Conservation (phyloP, 2,329 filamentous ascomycete genomes). For the Alternaria dauci region DNA sequence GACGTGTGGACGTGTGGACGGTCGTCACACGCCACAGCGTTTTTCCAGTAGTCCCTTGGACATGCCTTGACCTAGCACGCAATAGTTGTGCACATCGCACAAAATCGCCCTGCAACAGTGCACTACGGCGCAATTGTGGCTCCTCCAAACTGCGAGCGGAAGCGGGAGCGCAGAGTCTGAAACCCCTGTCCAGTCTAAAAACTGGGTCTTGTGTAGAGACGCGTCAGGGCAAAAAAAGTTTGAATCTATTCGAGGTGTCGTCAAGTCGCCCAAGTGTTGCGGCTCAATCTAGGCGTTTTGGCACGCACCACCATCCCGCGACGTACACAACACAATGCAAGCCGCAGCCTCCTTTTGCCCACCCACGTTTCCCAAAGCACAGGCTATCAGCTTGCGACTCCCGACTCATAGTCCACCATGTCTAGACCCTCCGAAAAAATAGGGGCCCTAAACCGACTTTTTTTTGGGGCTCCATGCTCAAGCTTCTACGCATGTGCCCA, state of each 20-base stretch:
- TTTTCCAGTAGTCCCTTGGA: neutral
- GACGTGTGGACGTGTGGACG: neutral
- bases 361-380: constrained; percentile 21
- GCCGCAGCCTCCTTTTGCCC: constrained; percentile 18
- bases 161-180: constrained; percentile 18
- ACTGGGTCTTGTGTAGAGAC: constrained; percentile 13
- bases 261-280: constrained; percentile 9
- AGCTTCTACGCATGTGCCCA: constrained; percentile 12
- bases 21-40: constrained; percentile 7
- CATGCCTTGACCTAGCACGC: constrained; percentile 5
- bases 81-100: constrained; percentile 14
- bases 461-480: constrained; percentile 12
- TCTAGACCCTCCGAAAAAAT: constrained; percentile 22
- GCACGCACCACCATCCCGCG: constrained; percentile 17
- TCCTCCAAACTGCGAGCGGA: constrained; percentile 5
- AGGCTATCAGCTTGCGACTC: constrained; percentile 19
- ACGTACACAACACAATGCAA: constrained; percentile 20
- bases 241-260: constrained; percentile 8
- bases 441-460: constrained; percentile 18
- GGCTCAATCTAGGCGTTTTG: constrained; percentile 10
- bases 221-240: constrained; percentile 16
- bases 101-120: constrained; percentile 14
- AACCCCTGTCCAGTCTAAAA: constrained; percentile 20
- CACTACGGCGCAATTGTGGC: constrained; percentile 20
- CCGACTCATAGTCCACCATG: constrained; percentile 22